Evolutionary conservation across 2,329 filamentous ascomycete genomes (phyloP), one percentile per base, ranked within the genome.

Genomic region (Coleophoma crateriformis): DNA sequence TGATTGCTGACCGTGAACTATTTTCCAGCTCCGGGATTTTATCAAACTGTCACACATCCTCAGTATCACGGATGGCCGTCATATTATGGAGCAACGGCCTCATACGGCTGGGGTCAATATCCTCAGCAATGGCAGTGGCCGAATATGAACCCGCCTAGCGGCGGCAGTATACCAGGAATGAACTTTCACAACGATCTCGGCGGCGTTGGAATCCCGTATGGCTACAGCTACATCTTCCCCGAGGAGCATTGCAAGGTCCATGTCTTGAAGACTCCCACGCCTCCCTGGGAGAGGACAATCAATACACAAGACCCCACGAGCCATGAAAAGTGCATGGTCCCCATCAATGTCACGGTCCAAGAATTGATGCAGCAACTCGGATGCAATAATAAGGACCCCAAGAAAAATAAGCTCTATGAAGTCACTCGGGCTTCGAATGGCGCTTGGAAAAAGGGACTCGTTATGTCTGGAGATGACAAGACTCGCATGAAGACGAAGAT

Each of bases 211-310:
- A 76, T 76, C 52, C 81, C 84, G 57, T 78, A 77, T 0, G 82
- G 80, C 2, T 85, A 82, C 68, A 80, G 81, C 66, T 81, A 82
- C 64, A 75, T 83, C 59, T 84, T 83, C 65, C 74, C 78, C 0
- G 58, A 67, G 0, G 71, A 78, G 54, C 78, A 84, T 62, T 79
- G 78, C 32, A 82, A 79, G 54, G 68, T 84, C 7, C 79, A 84
- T 56, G 69, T 85, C 3, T 72, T 85, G 63, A 75, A 74, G 54
- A 71, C 73, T 3, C 51, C 8, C 58, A 47, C 65, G 14, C 46
- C 66, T 11, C 81, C 81, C 0, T 84, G 81, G 81, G 71, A 76
- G 33, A 54, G 62, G 74, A 7, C 71, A 65, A 1, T 58, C 64
- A 17, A 71, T 67, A 45, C 68, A 66, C 33, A 61, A 65, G 53